Evolutionary conservation across 768 basidiomycete genomes (phyloP).

Genomic region (Podaxis mareebaensis): DNA sequence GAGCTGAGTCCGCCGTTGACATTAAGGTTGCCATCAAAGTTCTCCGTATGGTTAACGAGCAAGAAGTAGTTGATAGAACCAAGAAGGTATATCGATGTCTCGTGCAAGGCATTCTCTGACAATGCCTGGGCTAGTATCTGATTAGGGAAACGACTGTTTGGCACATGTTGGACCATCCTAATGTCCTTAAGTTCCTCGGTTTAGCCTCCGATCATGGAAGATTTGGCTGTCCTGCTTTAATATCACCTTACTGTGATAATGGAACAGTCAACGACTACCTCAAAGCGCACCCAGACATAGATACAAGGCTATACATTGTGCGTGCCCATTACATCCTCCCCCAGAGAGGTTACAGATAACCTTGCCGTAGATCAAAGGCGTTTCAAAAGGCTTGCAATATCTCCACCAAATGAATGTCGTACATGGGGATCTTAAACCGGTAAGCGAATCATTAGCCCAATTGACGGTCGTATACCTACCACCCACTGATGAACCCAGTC

Average conservation of each 20-base stretch:
- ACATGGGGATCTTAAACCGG: slow-evolving; percentile 16
- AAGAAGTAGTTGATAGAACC: not conserved
- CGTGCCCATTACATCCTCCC: not conserved
- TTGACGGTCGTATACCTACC: not conserved
- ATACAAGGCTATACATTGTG: not conserved
- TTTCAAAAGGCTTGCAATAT: slow-evolving; percentile 21
- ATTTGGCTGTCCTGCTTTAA: not conserved
- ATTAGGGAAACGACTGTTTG: slow-evolving; percentile 19
- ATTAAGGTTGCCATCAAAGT: not conserved
- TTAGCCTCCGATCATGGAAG: not conserved
- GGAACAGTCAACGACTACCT: slow-evolving; percentile 1
- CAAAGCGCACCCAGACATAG: not conserved
- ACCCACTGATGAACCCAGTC: not conserved
- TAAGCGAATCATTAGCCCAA: not conserved
- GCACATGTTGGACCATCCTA: slow-evolving; percentile 20
- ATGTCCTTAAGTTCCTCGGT: slow-evolving; percentile 23
- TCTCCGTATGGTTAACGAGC: not conserved
- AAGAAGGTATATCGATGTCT: not conserved
- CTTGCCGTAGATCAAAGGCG: not conserved
- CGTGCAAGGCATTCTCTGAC: not conserved
- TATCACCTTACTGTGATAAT: slow-evolving; percentile 6
- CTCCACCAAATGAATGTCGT: slow-evolving; percentile 19
- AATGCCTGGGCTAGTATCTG: not conserved
- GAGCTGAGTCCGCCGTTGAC: not conserved
- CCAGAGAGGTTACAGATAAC: not conserved